Evolutionary conservation across 2,329 filamentous ascomycete genomes (phyloP).

Genomic region (Pleurostoma richardsiae): DNA sequence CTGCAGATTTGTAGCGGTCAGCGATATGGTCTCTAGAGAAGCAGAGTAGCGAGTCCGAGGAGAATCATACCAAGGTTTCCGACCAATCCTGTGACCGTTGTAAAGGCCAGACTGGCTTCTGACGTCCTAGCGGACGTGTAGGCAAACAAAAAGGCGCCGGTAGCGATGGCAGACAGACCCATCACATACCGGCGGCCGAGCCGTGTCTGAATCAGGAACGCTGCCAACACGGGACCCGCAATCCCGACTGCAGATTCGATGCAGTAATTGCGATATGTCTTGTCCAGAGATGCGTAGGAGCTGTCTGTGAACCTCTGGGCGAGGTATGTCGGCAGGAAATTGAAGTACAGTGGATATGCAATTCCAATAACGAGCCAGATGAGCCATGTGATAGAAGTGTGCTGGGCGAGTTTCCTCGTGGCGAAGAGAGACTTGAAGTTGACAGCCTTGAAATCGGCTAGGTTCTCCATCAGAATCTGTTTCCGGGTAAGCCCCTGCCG

Average conservation of each 20-base stretch:
- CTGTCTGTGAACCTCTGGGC: slow-evolving; percentile 24
- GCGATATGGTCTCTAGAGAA: no score
- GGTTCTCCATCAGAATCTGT: slow-evolving; percentile 13
- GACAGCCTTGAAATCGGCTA: slow-evolving; percentile 14
- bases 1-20: slow-evolving; percentile 7
- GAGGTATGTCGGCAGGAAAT: slow-evolving; percentile 38
- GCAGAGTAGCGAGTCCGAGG: no score
- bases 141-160: slow-evolving; percentile 38
- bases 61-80: slow-evolving; percentile 27
- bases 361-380: slow-evolving; percentile 39
- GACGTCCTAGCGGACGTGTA: slow-evolving; percentile 33
- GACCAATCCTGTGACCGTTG: slow-evolving; percentile 35
- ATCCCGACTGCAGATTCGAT: slow-evolving; percentile 30
- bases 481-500: slow-evolving; percentile 2
- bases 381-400: slow-evolving; percentile 27
- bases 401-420: slow-evolving; percentile 21
- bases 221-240: slow-evolving; percentile 30
- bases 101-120: slow-evolving; percentile 27
- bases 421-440: slow-evolving; percentile 25
- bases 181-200: slow-evolving; percentile 36
- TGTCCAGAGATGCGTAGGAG: slow-evolving; percentile 14
- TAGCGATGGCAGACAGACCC: slow-evolving; percentile 32
- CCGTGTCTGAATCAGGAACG: slow-evolving; percentile 30
- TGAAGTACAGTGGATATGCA: slow-evolving; percentile 38
- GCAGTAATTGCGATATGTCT: slow-evolving; percentile 26